A percentile compares a stretch with the other conserved stretches of the same genome.
phyloP scores from a whole-genome alignment of 805 yeast genomes.

The Metschnikowia arizonensis region DNA sequence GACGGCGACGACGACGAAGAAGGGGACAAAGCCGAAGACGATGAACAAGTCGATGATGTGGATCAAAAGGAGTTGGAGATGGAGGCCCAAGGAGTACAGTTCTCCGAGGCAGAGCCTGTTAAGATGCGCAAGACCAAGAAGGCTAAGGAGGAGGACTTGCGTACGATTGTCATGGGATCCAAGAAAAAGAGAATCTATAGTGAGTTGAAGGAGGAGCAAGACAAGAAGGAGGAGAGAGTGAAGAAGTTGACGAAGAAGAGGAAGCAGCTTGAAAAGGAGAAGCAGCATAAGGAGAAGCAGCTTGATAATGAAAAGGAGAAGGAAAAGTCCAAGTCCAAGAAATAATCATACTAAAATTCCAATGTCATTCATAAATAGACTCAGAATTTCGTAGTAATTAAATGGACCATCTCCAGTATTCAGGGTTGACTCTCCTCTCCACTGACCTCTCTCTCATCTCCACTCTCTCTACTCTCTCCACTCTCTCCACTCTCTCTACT shows the following conservation, averaged over 20 bases:
- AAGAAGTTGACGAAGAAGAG: conserved; percentile 65
- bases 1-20: conserved; percentile 39
- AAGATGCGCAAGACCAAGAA: conserved; percentile 27
- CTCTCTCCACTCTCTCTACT: too few relatives aligned
- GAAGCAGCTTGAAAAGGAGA: conserved; percentile 51
- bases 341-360: too few relatives aligned
- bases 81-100: conserved; percentile 76
- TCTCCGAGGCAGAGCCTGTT: conserved; percentile 44
- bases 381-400: too few relatives aligned
- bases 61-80: conserved; percentile 83
- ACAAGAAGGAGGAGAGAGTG: conserved; percentile 73
- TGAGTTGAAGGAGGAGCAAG: conserved; percentile 90
- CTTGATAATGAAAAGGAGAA: too few relatives aligned
- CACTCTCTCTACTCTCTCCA: too few relatives aligned
- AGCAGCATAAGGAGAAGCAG: not conserved
- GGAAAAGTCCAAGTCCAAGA: too few relatives aligned
- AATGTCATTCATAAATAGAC: too few relatives aligned
- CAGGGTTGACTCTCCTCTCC: too few relatives aligned
- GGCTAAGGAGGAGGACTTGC: conserved; percentile 69
- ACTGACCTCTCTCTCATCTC: too few relatives aligned
- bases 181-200: conserved; percentile 91
- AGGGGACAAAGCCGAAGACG: conserved; percentile 44
- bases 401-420: too few relatives aligned
- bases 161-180: conserved; percentile 96
- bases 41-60: conserved; percentile 40